Conservation (phyloP, 1,284 basidiomycete genomes). For the Athelia sp. region DNA sequence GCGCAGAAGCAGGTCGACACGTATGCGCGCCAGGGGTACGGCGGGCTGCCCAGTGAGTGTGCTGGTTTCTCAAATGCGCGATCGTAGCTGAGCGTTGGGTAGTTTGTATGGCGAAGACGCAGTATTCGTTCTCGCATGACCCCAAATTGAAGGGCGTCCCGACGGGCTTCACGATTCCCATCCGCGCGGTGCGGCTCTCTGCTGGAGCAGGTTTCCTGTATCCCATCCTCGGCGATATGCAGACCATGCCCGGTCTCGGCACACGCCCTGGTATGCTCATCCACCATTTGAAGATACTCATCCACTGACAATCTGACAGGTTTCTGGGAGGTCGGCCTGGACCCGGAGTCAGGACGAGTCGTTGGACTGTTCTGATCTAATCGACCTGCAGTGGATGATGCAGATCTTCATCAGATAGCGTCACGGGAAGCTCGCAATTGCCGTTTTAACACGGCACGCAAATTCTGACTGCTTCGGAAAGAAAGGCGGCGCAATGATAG, state of each 20-base stretch:
- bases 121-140: slow-evolving; percentile 94
- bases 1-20: slow-evolving; percentile 87
- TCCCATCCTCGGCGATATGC: slow-evolving; percentile 92
- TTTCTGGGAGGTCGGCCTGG: slow-evolving; percentile 86
- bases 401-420: slow-evolving; percentile 16
- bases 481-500: slow-evolving; percentile 2
- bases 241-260: slow-evolving; percentile 95
- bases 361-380: slow-evolving; percentile 65
- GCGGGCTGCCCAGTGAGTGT: slow-evolving; percentile 70
- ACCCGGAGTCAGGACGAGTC: slow-evolving; percentile 65
- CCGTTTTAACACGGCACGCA: neutral
- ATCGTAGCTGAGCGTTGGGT: slow-evolving; percentile 11
- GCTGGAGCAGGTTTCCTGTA: slow-evolving; percentile 97
- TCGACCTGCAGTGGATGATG: slow-evolving; percentile 10
- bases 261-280: slow-evolving; percentile 75
- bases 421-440: neutral
- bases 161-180: slow-evolving; percentile 87
- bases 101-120: slow-evolving; percentile 99
- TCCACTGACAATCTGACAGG: slow-evolving; percentile 32
- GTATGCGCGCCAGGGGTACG: slow-evolving; percentile 89
- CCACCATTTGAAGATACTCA: neutral
- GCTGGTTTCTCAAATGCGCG: slow-evolving; percentile 2
- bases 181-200: slow-evolving; percentile 83
- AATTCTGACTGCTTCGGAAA: slow-evolving; percentile 13
- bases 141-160: slow-evolving; percentile 90